Evolutionary conservation across 345 rosid species (phyloP), one percentile per base, ranked within the genome.

Genomic region (Cardamine chenopodiifolia): DNA sequence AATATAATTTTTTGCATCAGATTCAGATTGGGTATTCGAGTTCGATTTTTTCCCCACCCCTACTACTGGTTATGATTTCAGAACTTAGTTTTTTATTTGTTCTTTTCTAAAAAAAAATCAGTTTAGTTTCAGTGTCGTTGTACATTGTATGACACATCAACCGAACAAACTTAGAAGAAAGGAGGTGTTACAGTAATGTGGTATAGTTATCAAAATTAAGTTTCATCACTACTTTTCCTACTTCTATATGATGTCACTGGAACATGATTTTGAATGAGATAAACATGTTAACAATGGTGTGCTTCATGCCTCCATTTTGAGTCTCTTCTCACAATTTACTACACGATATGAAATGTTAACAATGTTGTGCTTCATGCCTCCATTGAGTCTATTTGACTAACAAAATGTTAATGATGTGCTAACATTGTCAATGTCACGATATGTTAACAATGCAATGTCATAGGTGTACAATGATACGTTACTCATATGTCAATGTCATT

Each of bases 391-490:
- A 28, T 35, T 39, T 62, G 42, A 61, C 69, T 35, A 40, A 15
- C 62, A 40, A 35, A 50, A 32, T 22, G 14, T 34, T 31, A 13
- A 29, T 59, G 52, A 1, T n/a, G 40, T 48, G 15, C 28, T n/a
- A 17, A 19, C 8, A 23, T 9, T n/a, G 62, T 26, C 68, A 50
- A 25, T 62, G 22, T 62, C 23, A 61, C 9, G 22, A 19, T 25
- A 18, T 49, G 50, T 49, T 71, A 68, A 56, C 53, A 26, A 1
- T 29, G 23, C 5, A 22, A 32, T 20, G 57, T 59, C 58, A 59
- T 42, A 62, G 29, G 37, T 59, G 60, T 71, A 23, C 26, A 60
- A 34, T 58, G 15, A 55, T 9, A 56, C 13, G 20, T 28, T 15
- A n/a, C 22, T 9, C 53, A 17, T 28, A 25, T 37, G 40, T 18